Evolutionary conservation across 805 yeast genomes (phyloP), one percentile per base, ranked within the genome.

Genomic region (Metschnikowia gruessii): DNA sequence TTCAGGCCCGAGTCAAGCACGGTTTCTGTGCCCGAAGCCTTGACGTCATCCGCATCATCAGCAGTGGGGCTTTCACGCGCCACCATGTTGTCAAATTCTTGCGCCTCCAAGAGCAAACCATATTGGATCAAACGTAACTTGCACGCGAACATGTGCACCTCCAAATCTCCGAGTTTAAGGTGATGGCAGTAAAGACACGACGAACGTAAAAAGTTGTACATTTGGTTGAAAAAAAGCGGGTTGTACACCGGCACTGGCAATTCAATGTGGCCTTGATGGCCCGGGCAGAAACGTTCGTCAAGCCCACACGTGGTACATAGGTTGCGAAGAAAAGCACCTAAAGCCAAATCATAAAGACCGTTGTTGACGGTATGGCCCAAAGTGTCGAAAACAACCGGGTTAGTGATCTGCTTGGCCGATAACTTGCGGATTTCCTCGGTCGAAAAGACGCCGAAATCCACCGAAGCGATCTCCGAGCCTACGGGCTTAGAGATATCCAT

Each of bases 401-500:
- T 90, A 48, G 95, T 87, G 68, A 94, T 83, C 73, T 94, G 98
- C 66, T 91, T 92, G 43, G 96, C 98, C 28, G 97, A 89, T 34
- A 92, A 74, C 59, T 81, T 78, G 58, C 92, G 79, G 61, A 94
- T 83, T 61, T 95, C 99, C 45, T 81, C 82, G 13, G 92, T 76
- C 29, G 89, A 74, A 55, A 91, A 74, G 57, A 91, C 83, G 42
- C 94, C 86, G 69, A 94, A 95, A 70, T 92, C 97, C 55, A 94
- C 97, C 57, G 95, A 83, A 36, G 81, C 74, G 66, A 94, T 88
- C 70, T 88, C 95, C 36, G 98, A 85, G 52, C 99, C 99, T 42
- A 90, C 92, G 41, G 99, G 98, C 64, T 85, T 87, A 35, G 97
- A 83, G 67, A 95, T 89, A 78, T 94, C 97, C 99, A 94, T 94